Percentiles rank a stretch among this genome's conserved stretches.
Evolutionary conservation across 1,139 yeast species (phyloP).

Genomic region (Diutina catenulata): DNA sequence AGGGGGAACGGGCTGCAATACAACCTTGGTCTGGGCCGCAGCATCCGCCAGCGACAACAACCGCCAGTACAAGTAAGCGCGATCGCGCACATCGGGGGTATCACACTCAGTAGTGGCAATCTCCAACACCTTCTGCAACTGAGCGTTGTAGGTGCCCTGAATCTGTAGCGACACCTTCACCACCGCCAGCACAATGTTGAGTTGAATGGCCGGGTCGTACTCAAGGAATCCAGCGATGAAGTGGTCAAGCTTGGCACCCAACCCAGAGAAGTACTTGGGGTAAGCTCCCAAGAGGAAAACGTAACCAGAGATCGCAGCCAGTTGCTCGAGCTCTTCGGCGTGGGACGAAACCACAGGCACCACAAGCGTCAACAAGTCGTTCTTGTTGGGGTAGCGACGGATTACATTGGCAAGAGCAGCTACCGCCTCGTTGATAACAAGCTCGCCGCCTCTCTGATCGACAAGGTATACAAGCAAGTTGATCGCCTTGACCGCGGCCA

Average conservation of each 20-base stretch:
- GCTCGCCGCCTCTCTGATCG: conserved; percentile 63
- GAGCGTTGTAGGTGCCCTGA: conserved; percentile 18
- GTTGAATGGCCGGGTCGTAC: conserved; percentile 66
- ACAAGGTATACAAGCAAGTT: conserved; percentile 65
- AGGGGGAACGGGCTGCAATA: conserved; percentile 55
- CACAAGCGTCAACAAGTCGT: conserved; percentile 48
- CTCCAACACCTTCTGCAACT: conserved; percentile 64
- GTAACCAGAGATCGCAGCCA: conserved; percentile 63
- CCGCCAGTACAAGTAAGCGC: conserved; percentile 94
- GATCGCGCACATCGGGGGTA: conserved; percentile 87
- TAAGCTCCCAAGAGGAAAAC: conserved; percentile 88
- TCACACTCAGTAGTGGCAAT: conserved; percentile 72
- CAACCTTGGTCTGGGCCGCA: conserved; percentile 35
- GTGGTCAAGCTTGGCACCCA: conserved; percentile 29
- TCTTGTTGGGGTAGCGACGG: conserved; percentile 61
- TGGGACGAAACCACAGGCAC: conserved; percentile 59
- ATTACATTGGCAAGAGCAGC: conserved; percentile 69
- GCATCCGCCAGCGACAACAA: conserved; percentile 48
- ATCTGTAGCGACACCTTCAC: conserved; percentile 57
- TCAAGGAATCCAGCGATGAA: conserved; percentile 58
- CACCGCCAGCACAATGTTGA: conserved; percentile 62
- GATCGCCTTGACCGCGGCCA: conserved; percentile 46
- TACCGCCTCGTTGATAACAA: conserved; percentile 70
- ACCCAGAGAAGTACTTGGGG: conserved; percentile 56
- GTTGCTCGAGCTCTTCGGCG: conserved; percentile 45